These are phyloP conservation scores for Eragrostis nindensis DNA, from an alignment of 176 grass and related monocot genomes.

Conservation along the genomic window DNA sequence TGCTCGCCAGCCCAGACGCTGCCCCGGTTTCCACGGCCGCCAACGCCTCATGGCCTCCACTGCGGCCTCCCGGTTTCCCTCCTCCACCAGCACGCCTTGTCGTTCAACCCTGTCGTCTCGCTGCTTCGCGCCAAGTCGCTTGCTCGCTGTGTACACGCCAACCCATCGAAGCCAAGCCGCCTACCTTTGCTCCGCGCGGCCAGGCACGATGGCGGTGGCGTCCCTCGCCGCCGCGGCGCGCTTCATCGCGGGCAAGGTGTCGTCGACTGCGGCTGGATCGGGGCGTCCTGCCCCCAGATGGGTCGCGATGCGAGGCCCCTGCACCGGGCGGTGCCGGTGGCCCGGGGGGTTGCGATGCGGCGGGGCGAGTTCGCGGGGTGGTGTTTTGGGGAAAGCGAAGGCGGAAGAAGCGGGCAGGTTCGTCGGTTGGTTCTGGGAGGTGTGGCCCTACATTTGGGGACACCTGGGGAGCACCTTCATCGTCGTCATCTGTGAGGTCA, in stretches of 20 bases:
- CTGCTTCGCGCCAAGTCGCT: background rate
- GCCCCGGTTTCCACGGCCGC: no score
- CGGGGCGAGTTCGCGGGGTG: background rate
- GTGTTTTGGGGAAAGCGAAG: background rate
- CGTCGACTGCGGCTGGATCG: background rate
- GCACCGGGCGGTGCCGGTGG: background rate
- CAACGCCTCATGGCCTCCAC: no score
- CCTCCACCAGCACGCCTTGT: no score
- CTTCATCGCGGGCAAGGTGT: constrained; percentile 15
- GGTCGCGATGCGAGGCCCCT: background rate
- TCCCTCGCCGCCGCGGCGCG: constrained; percentile 22
- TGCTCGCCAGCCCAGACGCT: no score
- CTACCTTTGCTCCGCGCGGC: background rate
- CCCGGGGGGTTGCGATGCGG: background rate
- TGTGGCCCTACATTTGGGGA: constrained; percentile 84
- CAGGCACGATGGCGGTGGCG: constrained; percentile 26
- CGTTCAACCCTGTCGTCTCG: background rate
- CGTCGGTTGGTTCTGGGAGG: constrained; percentile 81
- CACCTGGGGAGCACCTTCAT: constrained; percentile 90
- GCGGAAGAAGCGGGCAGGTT: constrained; percentile 56
- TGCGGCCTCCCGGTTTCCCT: no score
- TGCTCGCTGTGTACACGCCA: background rate
- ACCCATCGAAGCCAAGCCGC: background rate
- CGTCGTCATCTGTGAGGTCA: constrained; percentile 78
- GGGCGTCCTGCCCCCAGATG: background rate